phyloP scores from a whole-genome alignment of 2,329 filamentous ascomycete genomes.

The Colletotrichum acutatum region DNA sequence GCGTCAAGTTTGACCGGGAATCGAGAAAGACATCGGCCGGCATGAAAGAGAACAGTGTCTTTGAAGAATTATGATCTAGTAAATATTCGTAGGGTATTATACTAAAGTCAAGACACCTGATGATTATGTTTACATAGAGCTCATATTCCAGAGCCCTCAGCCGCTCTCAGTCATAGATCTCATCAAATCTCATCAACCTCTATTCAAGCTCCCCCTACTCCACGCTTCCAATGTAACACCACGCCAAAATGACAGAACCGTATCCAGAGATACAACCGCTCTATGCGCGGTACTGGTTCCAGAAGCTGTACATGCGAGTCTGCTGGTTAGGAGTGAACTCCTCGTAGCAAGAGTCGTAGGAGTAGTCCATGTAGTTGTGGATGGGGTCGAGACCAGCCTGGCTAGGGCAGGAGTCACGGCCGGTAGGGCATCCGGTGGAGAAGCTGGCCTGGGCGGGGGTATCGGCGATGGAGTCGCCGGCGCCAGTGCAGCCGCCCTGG shows the following conservation, averaged over 20 bases:
- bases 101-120: background rate
- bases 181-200: background rate
- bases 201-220: background rate
- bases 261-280: background rate
- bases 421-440: constrained; percentile 49
- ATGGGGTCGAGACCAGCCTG: constrained; percentile 48
- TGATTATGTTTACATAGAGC: background rate
- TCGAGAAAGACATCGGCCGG: too few relatives aligned
- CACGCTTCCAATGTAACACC: background rate
- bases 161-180: background rate
- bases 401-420: constrained; percentile 48
- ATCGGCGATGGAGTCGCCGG: constrained; percentile 53
- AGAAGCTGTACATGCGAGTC: constrained; percentile 52
- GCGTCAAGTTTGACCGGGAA: background rate
- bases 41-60: too few relatives aligned
- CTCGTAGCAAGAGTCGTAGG: constrained; percentile 55
- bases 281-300: constrained; percentile 48
- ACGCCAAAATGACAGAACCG: background rate
- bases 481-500: constrained; percentile 50
- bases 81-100: background rate
- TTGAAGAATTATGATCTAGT: background rate
- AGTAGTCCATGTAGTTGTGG: constrained; percentile 54
- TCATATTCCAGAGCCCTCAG: background rate
- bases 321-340: constrained; percentile 57
- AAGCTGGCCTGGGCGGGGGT: constrained; percentile 50